These are phyloP conservation scores for Dichotomopilus funicola DNA, from an alignment of 2,329 filamentous ascomycete species.

Conservation along the genomic window DNA sequence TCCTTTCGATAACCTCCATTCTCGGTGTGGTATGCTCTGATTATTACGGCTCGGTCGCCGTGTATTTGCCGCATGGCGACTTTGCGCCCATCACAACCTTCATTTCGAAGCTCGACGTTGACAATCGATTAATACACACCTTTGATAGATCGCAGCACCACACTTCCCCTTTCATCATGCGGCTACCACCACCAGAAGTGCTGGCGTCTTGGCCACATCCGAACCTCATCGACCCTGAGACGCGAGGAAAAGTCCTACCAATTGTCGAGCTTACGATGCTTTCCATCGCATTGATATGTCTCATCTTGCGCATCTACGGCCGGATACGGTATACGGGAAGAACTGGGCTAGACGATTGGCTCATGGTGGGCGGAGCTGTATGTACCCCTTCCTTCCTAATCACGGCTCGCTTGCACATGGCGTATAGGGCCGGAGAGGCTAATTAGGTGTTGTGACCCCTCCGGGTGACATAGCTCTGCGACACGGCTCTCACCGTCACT, in stretches of 20 bases:
- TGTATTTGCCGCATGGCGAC: no score
- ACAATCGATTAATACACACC: no score
- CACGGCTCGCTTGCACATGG: no score
- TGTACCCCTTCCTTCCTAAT: not conserved
- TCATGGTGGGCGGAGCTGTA: constrained; percentile 36
- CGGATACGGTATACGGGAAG: constrained; percentile 30
- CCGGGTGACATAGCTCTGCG: constrained; percentile 26
- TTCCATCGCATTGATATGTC: constrained; percentile 29
- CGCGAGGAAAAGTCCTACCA: constrained; percentile 32
- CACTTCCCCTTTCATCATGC: constrained; percentile 23
- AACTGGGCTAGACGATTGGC: constrained; percentile 35
- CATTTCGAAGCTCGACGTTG: no score
- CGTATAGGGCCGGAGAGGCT: not conserved
- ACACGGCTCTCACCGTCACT: constrained; percentile 30
- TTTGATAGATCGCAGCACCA: not conserved
- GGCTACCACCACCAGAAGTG: constrained; percentile 32
- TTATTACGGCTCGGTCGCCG: no score
- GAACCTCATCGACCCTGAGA: constrained; percentile 33
- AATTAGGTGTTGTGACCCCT: not conserved
- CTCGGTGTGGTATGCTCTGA: no score
- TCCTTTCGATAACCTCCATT: no score
- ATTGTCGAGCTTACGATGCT: constrained; percentile 33
- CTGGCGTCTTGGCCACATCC: constrained; percentile 33
- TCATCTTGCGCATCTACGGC: constrained; percentile 34
- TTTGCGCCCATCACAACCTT: no score